Evolutionary conservation across 495 filamentous ascomycete species (phyloP), one percentile per base, ranked within the genome.

Genomic region (Neurospora discreta): DNA sequence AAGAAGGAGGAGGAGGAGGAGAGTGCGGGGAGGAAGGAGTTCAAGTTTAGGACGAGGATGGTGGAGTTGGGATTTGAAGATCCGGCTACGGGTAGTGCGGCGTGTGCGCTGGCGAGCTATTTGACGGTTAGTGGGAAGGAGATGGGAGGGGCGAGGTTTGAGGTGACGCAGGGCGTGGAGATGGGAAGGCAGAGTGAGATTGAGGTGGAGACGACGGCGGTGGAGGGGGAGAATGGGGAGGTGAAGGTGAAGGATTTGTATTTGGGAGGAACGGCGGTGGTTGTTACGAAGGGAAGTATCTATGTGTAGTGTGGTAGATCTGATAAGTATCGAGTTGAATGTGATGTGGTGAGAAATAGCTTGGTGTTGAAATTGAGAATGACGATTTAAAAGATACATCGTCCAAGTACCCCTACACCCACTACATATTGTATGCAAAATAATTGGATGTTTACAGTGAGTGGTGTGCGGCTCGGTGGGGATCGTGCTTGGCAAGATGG

Each of bases 151-250:
- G 74, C 77, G 58, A 79, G 75, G 73, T 90, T 87, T 75, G 80
- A 80, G 65, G 76, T 94, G 70, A 87, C 86, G 74, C 92, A 94
- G 81, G 92, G 92, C 0, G 89, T 93, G 15, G 91, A 94, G 82
- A 94, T 93, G 89, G 91, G 90, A 0, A 81, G 91, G 71, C 81
- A 80, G 74, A 93, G 91, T 82, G 85, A 82, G 40, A 86, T 87
- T 70, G 69, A 68, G 10, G 81, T 86, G 23, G 83, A 84, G 69
- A 77, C 77, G 68, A 74, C 72, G 71, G 73, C 75, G 39, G 82
- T 78, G 39, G 84, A 86, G 68, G 33, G 33, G 33, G 75, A 82
- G 74, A 77, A 75, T 41, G 68, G 69, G 23, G 74, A 79, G 52
- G 78, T 77, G 15, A 72, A 73, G 67, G 76, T 90, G 68, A 82